Percentiles rank a stretch among this genome's conserved stretches.
Conservation (phyloP, 2,329 filamentous ascomycete genomes). For the Talaromyces sp. region DNA sequence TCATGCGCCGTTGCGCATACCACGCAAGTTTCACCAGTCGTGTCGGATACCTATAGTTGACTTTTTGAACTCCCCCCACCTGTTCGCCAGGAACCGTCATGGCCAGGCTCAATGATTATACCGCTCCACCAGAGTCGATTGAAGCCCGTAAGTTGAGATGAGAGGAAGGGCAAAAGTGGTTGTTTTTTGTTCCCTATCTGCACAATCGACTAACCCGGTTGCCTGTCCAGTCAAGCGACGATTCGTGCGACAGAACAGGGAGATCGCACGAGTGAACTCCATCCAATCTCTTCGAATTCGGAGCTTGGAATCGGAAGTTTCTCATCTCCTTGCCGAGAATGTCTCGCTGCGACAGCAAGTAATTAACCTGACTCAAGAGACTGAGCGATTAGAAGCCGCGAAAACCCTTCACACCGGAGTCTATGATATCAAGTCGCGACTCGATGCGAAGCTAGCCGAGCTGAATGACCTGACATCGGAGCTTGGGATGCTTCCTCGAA, state of each 20-base stretch:
- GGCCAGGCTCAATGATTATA: constrained; percentile 54
- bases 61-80: background rate
- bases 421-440: constrained; percentile 54
- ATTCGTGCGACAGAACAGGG: constrained; percentile 67
- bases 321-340: constrained; percentile 63
- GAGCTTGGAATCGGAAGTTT: constrained; percentile 63
- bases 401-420: constrained; percentile 52
- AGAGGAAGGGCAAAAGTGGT: background rate
- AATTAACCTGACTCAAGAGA: constrained; percentile 58
- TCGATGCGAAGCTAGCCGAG: constrained; percentile 61
- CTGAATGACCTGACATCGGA: constrained; percentile 58
- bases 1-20: background rate
- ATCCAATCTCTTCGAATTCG: constrained; percentile 67
- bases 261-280: constrained; percentile 66
- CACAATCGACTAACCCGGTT: constrained; percentile 11
- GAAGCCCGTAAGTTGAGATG: constrained; percentile 47
- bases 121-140: constrained; percentile 49
- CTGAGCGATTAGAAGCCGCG: constrained; percentile 51
- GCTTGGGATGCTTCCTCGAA: constrained; percentile 50
- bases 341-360: constrained; percentile 62
- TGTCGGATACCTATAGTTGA: background rate
- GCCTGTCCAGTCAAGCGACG: constrained; percentile 59
- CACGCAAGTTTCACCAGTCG: background rate
- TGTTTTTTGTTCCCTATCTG: background rate
- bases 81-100: constrained; percentile 32